phyloP scores from a whole-genome alignment of 179 eudicot genomes.

The Patellifolia procumbens region DNA sequence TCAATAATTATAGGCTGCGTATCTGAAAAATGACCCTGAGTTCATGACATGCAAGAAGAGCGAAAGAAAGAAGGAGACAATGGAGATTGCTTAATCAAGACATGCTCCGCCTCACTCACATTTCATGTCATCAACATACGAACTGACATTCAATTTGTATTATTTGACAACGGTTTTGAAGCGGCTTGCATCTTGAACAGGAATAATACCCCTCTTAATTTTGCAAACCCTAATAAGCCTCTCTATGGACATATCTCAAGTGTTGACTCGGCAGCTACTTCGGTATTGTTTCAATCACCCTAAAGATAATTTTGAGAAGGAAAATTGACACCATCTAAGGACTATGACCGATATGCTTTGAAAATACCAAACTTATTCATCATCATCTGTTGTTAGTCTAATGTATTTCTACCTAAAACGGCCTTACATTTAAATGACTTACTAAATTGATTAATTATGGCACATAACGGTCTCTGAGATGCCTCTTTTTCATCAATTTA shows the following conservation, averaged over 20 bases:
- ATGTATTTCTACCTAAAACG: too few species aligned
- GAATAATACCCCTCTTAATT: slow-evolving; percentile 39
- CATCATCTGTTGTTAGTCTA: too few species aligned
- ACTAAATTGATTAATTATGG: neutral
- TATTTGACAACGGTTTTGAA: slow-evolving; percentile 61
- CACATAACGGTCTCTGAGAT: too few species aligned
- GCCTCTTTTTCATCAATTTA: too few species aligned
- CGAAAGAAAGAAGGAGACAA: slow-evolving; percentile 24
- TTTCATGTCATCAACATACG: slow-evolving; percentile 79
- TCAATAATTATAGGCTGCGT: slow-evolving; percentile 58
- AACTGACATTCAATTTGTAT: slow-evolving; percentile 66
- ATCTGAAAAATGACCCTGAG: slow-evolving; percentile 59
- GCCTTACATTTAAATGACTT: neutral
- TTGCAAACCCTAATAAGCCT: slow-evolving; percentile 61
- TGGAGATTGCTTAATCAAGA: slow-evolving; percentile 43
- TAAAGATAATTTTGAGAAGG: too few species aligned
- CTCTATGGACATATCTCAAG: slow-evolving; percentile 66
- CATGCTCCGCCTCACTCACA: slow-evolving; percentile 63
- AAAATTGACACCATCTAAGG: too few species aligned
- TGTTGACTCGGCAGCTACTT: slow-evolving; percentile 57
- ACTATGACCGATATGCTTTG: too few species aligned
- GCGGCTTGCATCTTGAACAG: slow-evolving; percentile 61
- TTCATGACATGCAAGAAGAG: slow-evolving; percentile 57
- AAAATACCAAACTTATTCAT: neutral
- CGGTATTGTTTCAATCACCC: too few species aligned